A percentile compares a stretch with the other conserved stretches of the same genome.
These are phyloP conservation scores for Mortierella sp. DNA, from an alignment of 371 early-diverging fungal genomes.

Conservation along the genomic window DNA sequence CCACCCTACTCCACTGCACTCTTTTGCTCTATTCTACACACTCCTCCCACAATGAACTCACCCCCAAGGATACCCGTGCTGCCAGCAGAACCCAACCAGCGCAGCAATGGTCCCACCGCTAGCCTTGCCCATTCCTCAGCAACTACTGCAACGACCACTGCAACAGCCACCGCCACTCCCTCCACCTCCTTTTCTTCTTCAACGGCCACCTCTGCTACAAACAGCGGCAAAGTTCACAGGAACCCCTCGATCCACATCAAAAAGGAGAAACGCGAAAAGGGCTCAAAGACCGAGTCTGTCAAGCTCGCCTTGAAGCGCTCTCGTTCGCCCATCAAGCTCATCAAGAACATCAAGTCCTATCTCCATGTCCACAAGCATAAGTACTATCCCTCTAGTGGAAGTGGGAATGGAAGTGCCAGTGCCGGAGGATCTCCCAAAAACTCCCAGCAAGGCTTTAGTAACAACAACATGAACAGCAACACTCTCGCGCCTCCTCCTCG, in stretches of 20 bases:
- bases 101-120: too few relatives aligned
- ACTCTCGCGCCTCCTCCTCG: slow-evolving; percentile 37
- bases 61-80: too few relatives aligned
- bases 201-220: neutral
- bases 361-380: slow-evolving; percentile 45
- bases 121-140: too few relatives aligned
- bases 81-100: too few relatives aligned
- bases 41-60: too few relatives aligned
- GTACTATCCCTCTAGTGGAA: slow-evolving; percentile 7
- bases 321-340: slow-evolving; percentile 48
- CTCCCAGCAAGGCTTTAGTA: slow-evolving; percentile 1
- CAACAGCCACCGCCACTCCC: neutral
- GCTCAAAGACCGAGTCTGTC: neutral
- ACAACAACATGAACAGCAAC: slow-evolving; percentile 10
- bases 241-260: slow-evolving; percentile 26
- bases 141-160: neutral
- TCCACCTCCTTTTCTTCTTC: neutral
- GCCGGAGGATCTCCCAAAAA: neutral
- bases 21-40: too few relatives aligned
- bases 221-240: neutral
- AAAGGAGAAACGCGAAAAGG: slow-evolving; percentile 18
- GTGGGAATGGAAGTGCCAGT: neutral
- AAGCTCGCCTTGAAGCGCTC: slow-evolving; percentile 41
- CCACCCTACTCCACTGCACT: too few relatives aligned
- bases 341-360: slow-evolving; percentile 49